Base-by-base conservation (phyloP, 2,329 filamentous ascomycete genomes). In the Xylaria sp. region DNA sequence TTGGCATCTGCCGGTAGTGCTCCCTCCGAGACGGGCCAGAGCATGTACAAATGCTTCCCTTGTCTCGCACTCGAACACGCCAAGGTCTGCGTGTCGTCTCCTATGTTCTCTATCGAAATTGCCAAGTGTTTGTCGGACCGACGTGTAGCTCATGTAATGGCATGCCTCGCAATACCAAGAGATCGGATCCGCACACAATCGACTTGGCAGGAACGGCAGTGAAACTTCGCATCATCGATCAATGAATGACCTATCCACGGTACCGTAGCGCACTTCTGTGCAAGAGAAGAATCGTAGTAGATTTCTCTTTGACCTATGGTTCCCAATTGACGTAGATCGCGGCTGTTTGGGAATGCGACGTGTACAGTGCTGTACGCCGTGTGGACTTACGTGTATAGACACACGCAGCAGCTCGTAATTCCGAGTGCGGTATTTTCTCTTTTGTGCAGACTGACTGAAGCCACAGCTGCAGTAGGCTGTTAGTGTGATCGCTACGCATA, bases 131-230 rank as follows among this genome's bases (percentile, higher is more conserved):
- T 60, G 66, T 71, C 69, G 69, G 69, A 61, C 69, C 69, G 69
- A 71, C 66, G 68, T 70, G 61, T 70, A 58, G 63, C 69, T 67
- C 56, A 55, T 66, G 57, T 64, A 47, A 62, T 32, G 47, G 64
- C 57, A 61, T 64, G 39, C 67, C 17, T 69, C 57, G 36, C 56
- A 64, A 67, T 69, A 69, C 69, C 67, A 71, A 69, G 69, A 71
- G 69, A 71, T 71, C 67, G 45, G 60, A 64, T 64, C 69, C 63
- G 60, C 61, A 19, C 53, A 59, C 61, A 66, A 67, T 71, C 69
- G 67, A 64, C 69, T 71, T 71, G 69, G 69, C 69, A 71, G 69
- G 69, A 61, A 66, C 69, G 69, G 60, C 64, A 71, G 61, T 69
- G 66, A 70, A 61, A 67, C 66, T 70, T 21, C 24, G 24, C 24